Conservation (phyloP, 257 asterid species). For the Solanum sitiens region DNA sequence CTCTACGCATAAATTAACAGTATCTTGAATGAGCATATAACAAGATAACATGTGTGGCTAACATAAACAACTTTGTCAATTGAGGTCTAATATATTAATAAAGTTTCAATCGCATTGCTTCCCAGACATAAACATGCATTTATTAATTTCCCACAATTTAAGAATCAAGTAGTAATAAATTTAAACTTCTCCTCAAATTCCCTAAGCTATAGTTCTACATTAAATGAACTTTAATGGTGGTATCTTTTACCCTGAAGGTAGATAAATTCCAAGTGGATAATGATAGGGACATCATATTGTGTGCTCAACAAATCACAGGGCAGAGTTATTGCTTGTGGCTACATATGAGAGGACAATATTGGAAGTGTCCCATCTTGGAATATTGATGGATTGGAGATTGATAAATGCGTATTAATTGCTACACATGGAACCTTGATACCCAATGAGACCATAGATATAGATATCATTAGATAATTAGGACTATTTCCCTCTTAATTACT, state of each 20-base stretch:
- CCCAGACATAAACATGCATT: neutral
- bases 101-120: neutral
- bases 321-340: neutral
- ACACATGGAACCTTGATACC: too few species aligned
- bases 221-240: neutral
- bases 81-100: neutral
- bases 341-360: too few species aligned
- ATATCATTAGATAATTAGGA: too few species aligned
- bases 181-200: neutral
- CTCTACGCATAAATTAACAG: constrained; percentile 21
- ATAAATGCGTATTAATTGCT: too few species aligned
- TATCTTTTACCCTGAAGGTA: neutral
- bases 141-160: neutral
- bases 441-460: too few species aligned
- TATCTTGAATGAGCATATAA: neutral
- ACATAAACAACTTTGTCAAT: neutral
- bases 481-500: too few species aligned
- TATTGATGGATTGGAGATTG: too few species aligned
- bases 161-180: neutral
- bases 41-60: neutral
- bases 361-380: too few species aligned
- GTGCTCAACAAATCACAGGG: neutral
- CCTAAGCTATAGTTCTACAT: neutral
- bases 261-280: neutral
- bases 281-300: neutral